Base-by-base conservation (phyloP, 2,329 filamentous ascomycete genomes). In the Aspergillus alliaceus region DNA sequence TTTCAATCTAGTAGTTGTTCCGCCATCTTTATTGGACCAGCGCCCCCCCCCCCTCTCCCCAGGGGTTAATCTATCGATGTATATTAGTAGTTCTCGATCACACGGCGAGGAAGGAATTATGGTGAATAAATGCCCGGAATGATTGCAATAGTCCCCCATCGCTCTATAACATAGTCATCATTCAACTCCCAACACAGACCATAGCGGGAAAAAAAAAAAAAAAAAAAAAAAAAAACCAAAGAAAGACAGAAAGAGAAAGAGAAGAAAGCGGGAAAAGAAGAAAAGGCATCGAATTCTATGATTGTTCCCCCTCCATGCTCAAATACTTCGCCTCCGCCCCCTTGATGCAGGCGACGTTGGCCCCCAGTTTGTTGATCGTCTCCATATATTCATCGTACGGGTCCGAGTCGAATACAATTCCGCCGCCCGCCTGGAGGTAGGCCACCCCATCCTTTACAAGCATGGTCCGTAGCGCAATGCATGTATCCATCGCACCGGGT, bases 351-450 rank as follows among this genome's bases (percentile, higher is more conserved):
- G 89, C 85, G 80, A 96, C 91, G 73, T 96, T 96, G 44, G 91
- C 90, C 25, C 90, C 87, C 48, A 96, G 80, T 82, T 99, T 99
- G 80, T 99, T 98, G 79, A 95, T 91, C 63, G 96, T 97, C 84
- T 98, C 91, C 76, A 93, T 85, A 82, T 93, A 97, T 76, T 98
- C 95, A 63, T 97, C 91, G 67, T 90, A 89, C 32, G 84, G 89
- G 71, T 96, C 93, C 39, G 90, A 96, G 75, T 98, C 95, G 70
- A 93, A 96, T 42, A 96, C 93, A 68, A 97, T 96, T 29, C 93
- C 93, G 34, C 93, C 93, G 56, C 80, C 86, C 37, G 87, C 86
- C 74, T 99, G 95, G 61, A 99, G 82, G 78, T 97, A 98, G 3
- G 92, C 93, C 56, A 95, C 83, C 1, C 90, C 90, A 58, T 96